A percentile compares a stretch with the other conserved stretches of the same genome.
Evolutionary conservation across 768 basidiomycete species (phyloP).

Genomic region (Mycena indigotica): DNA sequence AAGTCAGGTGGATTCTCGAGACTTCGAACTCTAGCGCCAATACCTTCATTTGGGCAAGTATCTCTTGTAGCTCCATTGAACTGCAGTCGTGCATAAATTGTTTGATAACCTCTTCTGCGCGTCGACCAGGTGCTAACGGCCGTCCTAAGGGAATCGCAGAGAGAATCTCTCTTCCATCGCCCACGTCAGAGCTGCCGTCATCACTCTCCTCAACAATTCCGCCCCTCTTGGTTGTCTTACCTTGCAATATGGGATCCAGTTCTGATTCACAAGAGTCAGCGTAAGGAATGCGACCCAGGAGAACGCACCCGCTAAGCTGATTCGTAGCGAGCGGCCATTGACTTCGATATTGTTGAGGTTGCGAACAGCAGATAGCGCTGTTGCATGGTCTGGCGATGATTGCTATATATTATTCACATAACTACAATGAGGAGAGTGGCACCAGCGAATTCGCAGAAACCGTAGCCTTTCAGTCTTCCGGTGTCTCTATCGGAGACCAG

Average conservation of each 20-base stretch:
- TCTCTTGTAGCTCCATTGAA: constrained; percentile 85
- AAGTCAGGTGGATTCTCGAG: constrained; percentile 14
- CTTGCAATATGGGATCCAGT: constrained; percentile 89
- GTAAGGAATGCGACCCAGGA: too few relatives aligned
- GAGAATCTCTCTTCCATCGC: constrained; percentile 57
- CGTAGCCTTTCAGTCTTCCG: constrained; percentile 91
- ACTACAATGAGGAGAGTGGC: constrained; percentile 43
- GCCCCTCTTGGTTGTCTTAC: constrained; percentile 84
- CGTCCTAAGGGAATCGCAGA: constrained; percentile 74
- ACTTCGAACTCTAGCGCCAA: too few relatives aligned
- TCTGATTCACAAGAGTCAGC: too few relatives aligned
- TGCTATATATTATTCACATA: constrained; percentile 13
- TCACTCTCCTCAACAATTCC: constrained; percentile 82
- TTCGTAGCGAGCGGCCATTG: constrained; percentile 88
- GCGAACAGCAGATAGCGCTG: constrained; percentile 91
- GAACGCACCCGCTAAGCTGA: constrained; percentile 92
- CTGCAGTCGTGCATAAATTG: constrained; percentile 74
- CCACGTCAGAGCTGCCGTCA: constrained; percentile 46
- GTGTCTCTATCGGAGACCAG: constrained; percentile 89
- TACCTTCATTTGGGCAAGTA: constrained; percentile 98
- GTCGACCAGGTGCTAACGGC: constrained; percentile 68
- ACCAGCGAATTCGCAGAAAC: constrained; percentile 93
- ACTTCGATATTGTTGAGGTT: constrained; percentile 94
- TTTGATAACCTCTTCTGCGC: constrained; percentile 80
- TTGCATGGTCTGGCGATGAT: constrained; percentile 79